Conservation (phyloP, 1,284 basidiomycete species). For the Cutaneotrichosporon dermatis region DNA sequence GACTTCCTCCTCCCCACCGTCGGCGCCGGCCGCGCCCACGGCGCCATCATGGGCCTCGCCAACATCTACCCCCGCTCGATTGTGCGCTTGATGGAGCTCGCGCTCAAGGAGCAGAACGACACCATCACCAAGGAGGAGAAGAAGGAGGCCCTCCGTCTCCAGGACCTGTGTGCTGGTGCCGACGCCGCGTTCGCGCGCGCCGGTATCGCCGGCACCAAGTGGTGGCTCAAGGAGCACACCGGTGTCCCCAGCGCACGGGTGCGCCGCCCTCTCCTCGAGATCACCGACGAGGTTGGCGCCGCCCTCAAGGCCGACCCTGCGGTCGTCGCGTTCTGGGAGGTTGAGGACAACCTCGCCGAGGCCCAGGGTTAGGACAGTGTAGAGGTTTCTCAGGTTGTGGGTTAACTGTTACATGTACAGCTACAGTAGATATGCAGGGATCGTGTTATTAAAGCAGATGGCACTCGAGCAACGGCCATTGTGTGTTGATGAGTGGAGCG, state of each 20-base stretch:
- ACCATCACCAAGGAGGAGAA: slow-evolving; percentile 56
- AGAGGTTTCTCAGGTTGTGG: too few species aligned
- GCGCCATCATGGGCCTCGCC: slow-evolving; percentile 75
- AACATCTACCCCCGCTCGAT: slow-evolving; percentile 68
- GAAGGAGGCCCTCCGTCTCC: slow-evolving; percentile 66
- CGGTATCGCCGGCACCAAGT: slow-evolving; percentile 78
- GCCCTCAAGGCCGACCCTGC: slow-evolving; percentile 66
- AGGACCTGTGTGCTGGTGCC: slow-evolving; percentile 71
- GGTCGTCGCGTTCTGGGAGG: slow-evolving; percentile 60
- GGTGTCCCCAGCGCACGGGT: slow-evolving; percentile 64
- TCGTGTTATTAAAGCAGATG: too few species aligned
- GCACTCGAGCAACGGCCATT: too few species aligned
- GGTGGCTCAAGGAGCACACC: slow-evolving; percentile 61
- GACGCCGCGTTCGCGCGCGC: slow-evolving; percentile 74
- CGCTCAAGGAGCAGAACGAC: slow-evolving; percentile 53
- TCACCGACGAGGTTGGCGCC: slow-evolving; percentile 55
- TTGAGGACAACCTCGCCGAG: slow-evolving; percentile 59
- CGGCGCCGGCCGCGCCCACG: slow-evolving; percentile 57
- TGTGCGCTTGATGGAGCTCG: slow-evolving; percentile 61
- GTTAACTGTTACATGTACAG: too few species aligned
- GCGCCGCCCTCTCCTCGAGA: slow-evolving; percentile 68
- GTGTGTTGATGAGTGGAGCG: too few species aligned
- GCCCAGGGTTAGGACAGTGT: too few species aligned
- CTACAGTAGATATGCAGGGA: too few species aligned
- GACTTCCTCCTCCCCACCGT: slow-evolving; percentile 73